Base-by-base conservation (phyloP, 2,329 filamentous ascomycete genomes). In the Cylindrodendrum hubeiense region DNA sequence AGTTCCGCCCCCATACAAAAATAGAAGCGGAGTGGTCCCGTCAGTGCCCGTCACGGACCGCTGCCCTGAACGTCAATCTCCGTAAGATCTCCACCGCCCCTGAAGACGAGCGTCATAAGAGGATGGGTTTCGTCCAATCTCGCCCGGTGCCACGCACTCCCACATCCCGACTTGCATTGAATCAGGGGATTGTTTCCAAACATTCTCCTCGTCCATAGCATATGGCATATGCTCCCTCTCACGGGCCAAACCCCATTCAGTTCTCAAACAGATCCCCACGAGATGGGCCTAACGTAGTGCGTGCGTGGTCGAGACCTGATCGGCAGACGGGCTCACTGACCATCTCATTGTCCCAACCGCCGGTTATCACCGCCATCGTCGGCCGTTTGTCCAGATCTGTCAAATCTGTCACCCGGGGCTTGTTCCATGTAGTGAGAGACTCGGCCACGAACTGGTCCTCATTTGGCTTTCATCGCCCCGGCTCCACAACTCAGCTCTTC, bases 91-190 rank as follows among this genome's bases (percentile, higher is more conserved):
- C 61, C 61, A 64, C 61, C 24, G 50, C 49, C 61, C 61, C 61
- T 64, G 55, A 50, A 26, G 37, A 53, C 49, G 28, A 44, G 19
- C 34, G 49, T 58, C 49, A 24, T 37, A 51, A 53, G 33, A 37
- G 22, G 39, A 30, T 12, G 30, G 24, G 13, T 39, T 64, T 60
- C 61, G 55, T 64, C 55, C 61, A 50, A 22, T 55, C 33, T 60
- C 58, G 53, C 7, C 55, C n/a, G 51, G 52, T 24, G 34, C 34
- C 37, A 33, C 30, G 28, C 39, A 21, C 61, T 59, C 61, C 61
- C 61, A 64, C 61, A 54, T 64, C 50, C 61, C 61, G 61, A 30
- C n/a, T 33, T 50, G 61, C 61, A 59, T 64, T 64, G 50, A 50
- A 50, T 55, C 55, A 60, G 50, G 55, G 54, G 55, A 59, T 41